Evolutionary conservation across 805 yeast genomes (phyloP).

Genomic region (Candida chilensis): DNA sequence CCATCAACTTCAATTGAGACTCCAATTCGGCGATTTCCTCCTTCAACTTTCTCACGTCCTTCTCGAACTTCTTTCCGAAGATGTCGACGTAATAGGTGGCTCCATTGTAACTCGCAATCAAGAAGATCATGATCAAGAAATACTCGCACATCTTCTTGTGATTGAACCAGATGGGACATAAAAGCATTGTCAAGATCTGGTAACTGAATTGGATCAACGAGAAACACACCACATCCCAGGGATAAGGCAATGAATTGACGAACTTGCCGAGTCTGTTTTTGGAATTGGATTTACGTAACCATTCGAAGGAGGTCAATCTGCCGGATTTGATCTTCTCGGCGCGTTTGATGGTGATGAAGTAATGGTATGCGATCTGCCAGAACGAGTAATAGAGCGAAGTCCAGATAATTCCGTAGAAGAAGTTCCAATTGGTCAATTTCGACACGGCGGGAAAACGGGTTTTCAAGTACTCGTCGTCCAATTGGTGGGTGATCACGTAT

Average conservation of each 20-base stretch:
- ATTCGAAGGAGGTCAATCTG: conserved; percentile 79
- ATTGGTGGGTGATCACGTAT: conserved; percentile 78
- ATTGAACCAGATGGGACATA: conserved; percentile 84
- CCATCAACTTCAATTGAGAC: no score
- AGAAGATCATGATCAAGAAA: conserved; percentile 66
- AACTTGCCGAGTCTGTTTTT: conserved; percentile 59
- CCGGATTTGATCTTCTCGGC: conserved; percentile 82
- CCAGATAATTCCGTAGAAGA: conserved; percentile 60
- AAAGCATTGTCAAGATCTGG: conserved; percentile 78
- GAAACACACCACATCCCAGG: conserved; percentile 81
- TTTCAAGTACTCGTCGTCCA: conserved; percentile 42
- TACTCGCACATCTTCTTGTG: conserved; percentile 56
- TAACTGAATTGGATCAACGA: conserved; percentile 81
- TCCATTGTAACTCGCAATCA: conserved; percentile 82
- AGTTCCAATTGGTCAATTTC: conserved; percentile 55
- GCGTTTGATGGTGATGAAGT: conserved; percentile 76
- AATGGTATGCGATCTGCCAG: conserved; percentile 90
- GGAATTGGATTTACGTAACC: conserved; percentile 64
- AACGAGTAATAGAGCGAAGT: conserved; percentile 76
- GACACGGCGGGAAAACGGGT: conserved; percentile 77
- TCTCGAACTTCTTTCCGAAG: conserved; percentile 84
- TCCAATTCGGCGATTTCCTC: conserved; percentile 59
- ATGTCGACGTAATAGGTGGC: conserved; percentile 91
- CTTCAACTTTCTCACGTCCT: conserved; percentile 68
- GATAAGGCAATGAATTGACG: conserved; percentile 76